Conservation (phyloP, 345 rosid genomes). For the Raphanus sativus region DNA sequence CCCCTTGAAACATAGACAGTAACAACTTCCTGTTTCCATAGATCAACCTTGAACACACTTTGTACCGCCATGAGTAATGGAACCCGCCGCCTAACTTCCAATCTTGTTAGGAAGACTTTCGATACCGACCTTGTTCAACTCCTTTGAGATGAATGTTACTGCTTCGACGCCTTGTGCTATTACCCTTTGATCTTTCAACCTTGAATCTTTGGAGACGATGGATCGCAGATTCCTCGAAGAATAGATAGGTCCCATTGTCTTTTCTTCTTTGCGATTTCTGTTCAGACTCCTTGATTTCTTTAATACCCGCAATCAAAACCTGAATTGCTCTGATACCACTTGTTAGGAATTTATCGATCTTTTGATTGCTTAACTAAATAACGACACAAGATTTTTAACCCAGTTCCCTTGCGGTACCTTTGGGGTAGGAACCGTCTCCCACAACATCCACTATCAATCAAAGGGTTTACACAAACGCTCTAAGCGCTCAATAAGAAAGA, state of each 20-base stretch:
- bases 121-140: not conserved
- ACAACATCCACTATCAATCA: not conserved
- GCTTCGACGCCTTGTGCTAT: not conserved
- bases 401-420: too few relatives aligned
- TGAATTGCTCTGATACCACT: not conserved
- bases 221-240: too few relatives aligned
- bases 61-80: not conserved
- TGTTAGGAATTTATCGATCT: not conserved
- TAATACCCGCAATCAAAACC: not conserved
- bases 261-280: too few relatives aligned
- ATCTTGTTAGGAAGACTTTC: not conserved
- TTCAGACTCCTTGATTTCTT: too few relatives aligned
- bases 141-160: not conserved
- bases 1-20: too few relatives aligned
- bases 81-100: not conserved
- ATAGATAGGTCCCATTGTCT: too few relatives aligned
- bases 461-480: not conserved
- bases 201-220: too few relatives aligned
- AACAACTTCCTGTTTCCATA: too few relatives aligned
- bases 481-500: not conserved
- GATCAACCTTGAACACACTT: not conserved
- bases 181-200: too few relatives aligned
- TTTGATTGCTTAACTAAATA: too few relatives aligned
- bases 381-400: not conserved
- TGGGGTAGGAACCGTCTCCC: not conserved